Evolutionary conservation across 2,329 filamentous ascomycete species (phyloP).

Genomic region (Graphiopsis chlorocephala): DNA sequence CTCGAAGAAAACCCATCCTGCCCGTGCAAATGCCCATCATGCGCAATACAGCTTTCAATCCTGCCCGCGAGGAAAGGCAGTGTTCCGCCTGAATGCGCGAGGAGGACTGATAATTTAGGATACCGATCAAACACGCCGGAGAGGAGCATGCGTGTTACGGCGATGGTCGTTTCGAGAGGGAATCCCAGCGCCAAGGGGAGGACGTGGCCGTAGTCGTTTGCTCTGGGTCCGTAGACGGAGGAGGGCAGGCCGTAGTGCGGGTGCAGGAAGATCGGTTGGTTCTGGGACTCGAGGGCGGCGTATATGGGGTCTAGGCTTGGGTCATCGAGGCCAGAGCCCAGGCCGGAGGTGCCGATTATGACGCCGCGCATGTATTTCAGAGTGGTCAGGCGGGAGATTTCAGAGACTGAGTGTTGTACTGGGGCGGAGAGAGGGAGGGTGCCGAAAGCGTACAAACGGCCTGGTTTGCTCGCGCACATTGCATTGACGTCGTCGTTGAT

Average conservation of each 20-base stretch:
- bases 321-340: slow-evolving; percentile 80
- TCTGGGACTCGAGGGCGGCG: slow-evolving; percentile 61
- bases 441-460: slow-evolving; percentile 77
- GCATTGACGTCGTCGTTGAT: slow-evolving; percentile 77
- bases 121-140: slow-evolving; percentile 79
- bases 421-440: slow-evolving; percentile 74
- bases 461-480: slow-evolving; percentile 65
- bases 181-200: slow-evolving; percentile 83
- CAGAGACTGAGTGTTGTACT: slow-evolving; percentile 56
- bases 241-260: slow-evolving; percentile 87
- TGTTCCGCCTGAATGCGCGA: slow-evolving; percentile 86
- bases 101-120: slow-evolving; percentile 65
- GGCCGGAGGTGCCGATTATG: slow-evolving; percentile 79
- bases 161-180: slow-evolving; percentile 89
- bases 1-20: slow-evolving; percentile 58
- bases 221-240: slow-evolving; percentile 73
- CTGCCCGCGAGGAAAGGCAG: slow-evolving; percentile 84
- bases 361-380: slow-evolving; percentile 76
- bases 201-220: slow-evolving; percentile 78
- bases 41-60: slow-evolving; percentile 81
- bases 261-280: slow-evolving; percentile 75
- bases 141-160: slow-evolving; percentile 83
- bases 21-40: slow-evolving; percentile 72
- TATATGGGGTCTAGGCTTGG: slow-evolving; percentile 69
- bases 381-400: slow-evolving; percentile 61